phyloP scores from a whole-genome alignment of 257 asterid genomes.

The Rubia yunnanensis region DNA sequence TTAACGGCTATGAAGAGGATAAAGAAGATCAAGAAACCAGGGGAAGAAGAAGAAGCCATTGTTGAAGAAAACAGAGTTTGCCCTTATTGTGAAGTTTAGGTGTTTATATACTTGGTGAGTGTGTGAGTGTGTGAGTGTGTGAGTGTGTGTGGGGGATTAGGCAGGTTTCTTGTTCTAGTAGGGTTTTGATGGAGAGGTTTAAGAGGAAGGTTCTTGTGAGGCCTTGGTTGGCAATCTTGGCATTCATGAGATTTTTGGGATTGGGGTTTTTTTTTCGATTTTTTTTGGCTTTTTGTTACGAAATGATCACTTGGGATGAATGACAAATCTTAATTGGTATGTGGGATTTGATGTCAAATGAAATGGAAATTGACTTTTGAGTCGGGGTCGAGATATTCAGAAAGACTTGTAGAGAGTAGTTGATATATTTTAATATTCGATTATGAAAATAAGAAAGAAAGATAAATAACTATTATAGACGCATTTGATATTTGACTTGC shows the following conservation, averaged over 20 bases:
- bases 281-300: not conserved
- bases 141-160: constrained; percentile 1
- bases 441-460: no score
- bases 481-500: no score
- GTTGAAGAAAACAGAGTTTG: constrained; percentile 19
- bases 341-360: not conserved
- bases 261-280: not conserved
- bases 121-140: not conserved
- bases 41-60: constrained; percentile 34
- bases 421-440: no score
- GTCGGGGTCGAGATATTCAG: not conserved
- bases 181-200: not conserved
- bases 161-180: not conserved
- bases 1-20: constrained; percentile 12
- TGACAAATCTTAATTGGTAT: not conserved
- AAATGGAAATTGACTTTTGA: no score
- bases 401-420: no score
- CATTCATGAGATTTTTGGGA: constrained; percentile 4
- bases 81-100: not conserved
- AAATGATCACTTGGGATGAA: not conserved
- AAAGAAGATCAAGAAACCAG: constrained; percentile 20
- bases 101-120: not conserved
- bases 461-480: no score
- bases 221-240: constrained; percentile 6
- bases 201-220: not conserved